Conservation (phyloP, 108 stramenopile genomes). For the Parietichytrium sp. region DNA sequence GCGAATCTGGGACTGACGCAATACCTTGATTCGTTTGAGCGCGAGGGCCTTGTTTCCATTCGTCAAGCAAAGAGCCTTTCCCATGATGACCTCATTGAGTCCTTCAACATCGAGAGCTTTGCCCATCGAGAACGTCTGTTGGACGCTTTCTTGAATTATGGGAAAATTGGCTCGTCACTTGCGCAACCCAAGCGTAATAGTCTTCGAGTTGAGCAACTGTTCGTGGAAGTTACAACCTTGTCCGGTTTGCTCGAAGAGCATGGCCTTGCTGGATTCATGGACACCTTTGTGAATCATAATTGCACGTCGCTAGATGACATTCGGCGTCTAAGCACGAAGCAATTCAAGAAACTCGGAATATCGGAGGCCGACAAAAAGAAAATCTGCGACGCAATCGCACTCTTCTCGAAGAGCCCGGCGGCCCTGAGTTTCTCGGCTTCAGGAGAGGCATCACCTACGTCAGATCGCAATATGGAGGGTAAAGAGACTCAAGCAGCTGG, state of each 20-base stretch:
- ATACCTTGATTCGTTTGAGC: background rate
- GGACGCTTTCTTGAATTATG: slow-evolving; percentile 14
- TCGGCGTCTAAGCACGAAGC: background rate
- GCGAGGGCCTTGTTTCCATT: background rate
- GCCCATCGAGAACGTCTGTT: slow-evolving; percentile 1
- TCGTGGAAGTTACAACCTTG: background rate
- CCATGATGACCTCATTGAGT: background rate
- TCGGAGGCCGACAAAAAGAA: background rate
- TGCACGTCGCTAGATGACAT: background rate
- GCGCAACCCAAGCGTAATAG: background rate
- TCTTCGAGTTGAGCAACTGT: background rate
- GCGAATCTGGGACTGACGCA: background rate
- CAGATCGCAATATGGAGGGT: too few relatives aligned
- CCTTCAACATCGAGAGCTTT: background rate
- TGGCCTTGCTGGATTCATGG: background rate
- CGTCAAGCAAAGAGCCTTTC: background rate
- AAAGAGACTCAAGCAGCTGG: background rate
- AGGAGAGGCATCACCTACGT: too few relatives aligned
- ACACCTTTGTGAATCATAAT: background rate
- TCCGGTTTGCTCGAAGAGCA: background rate
- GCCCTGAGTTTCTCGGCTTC: too few relatives aligned
- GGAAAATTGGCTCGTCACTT: background rate
- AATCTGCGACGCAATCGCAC: background rate
- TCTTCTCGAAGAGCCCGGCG: too few relatives aligned
- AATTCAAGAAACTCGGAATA: background rate